Evolutionary conservation across 805 yeast genomes (phyloP).

Genomic region (Candida bentonensis): DNA sequence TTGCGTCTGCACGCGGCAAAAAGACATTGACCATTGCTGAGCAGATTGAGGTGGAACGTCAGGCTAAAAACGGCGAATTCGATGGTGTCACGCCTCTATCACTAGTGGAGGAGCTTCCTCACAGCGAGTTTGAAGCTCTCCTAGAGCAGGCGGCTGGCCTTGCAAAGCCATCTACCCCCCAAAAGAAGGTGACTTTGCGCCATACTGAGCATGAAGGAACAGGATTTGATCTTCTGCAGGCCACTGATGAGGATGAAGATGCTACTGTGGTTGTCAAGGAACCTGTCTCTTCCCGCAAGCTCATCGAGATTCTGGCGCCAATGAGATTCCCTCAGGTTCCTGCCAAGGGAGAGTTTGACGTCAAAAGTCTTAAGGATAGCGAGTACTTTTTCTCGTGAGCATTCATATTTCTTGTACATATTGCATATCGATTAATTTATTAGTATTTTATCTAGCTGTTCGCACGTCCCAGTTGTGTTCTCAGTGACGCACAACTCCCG

Average conservation of each 20-base stretch:
- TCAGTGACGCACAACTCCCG: too few relatives aligned
- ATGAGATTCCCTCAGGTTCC: conserved; percentile 62
- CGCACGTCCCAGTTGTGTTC: too few relatives aligned
- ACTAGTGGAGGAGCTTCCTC: conserved; percentile 20
- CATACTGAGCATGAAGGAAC: conserved; percentile 20
- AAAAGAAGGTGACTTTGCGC: conserved; percentile 12
- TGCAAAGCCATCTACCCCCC: conserved; percentile 3
- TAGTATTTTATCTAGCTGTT: not conserved
- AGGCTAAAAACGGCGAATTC: conserved; percentile 39
- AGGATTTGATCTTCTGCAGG: conserved; percentile 16
- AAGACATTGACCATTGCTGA: conserved; percentile 45
- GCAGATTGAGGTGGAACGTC: conserved; percentile 58
- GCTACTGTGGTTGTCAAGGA: conserved; percentile 11
- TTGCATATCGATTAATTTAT: not conserved
- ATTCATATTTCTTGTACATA: conserved; percentile 1
- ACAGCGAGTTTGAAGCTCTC: conserved; percentile 20
- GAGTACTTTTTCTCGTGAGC: conserved; percentile 55
- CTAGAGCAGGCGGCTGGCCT: conserved; percentile 12
- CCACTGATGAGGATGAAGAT: conserved; percentile 12
- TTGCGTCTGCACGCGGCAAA: conserved; percentile 25
- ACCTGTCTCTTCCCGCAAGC: conserved; percentile 1
- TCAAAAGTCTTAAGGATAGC: conserved; percentile 53
- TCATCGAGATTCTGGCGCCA: conserved; percentile 44
- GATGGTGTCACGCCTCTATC: conserved; percentile 60
- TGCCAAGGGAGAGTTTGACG: conserved; percentile 71